Base-by-base conservation (phyloP, 306 rosid genomes). In the Citrullus colocynthis region DNA sequence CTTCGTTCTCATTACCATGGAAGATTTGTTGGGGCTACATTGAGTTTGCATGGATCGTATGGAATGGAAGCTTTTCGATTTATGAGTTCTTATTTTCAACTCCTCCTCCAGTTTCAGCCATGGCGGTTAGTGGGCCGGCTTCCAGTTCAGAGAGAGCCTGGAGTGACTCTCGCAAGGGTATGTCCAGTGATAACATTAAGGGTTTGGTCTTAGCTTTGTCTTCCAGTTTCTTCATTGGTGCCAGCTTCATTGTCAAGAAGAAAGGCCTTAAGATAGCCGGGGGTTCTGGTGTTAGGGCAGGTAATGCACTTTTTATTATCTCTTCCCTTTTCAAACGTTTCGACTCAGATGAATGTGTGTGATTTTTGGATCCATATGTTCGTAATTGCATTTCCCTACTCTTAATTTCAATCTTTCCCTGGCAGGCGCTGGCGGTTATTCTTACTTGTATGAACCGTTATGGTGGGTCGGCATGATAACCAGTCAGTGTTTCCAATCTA, bases 401-500 rank as follows among this genome's bases (percentile, higher is more conserved):
- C 52, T 48, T 65, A 30, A 30, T 61, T 42, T 70, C 39, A 1
- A 70, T 9, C 5, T 70, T 45, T 70, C 11, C 57, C 81, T 36
- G 62, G 78, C 90, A 90, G 93, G 90, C 21, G 49, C 83, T 2
- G 93, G 93, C 82, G 93, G 93, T 14, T 87, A 90, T 77, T 49
- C 90, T 0, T 89, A 90, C 81, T 78, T 90, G 62, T 55, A 8
- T 82, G 91, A 90, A 79, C 93, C 93, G 4, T 81, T 56, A 61
- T 90, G 93, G 93, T 90, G 93, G 93, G 64, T 58, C 60, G 93
- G 93, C 82, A 90, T 90, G 93, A 55, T 75, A 78, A 61, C 87
- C 52, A 90, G 93, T 90, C 52, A 81, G 93, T 82, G 42, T 36
- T 12, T 60, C 14, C 39, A 70, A 45, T 45, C 57, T 70, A 21